Base-by-base conservation (phyloP, 1,139 yeast genomes). In the Yamadazyma triangularis region DNA sequence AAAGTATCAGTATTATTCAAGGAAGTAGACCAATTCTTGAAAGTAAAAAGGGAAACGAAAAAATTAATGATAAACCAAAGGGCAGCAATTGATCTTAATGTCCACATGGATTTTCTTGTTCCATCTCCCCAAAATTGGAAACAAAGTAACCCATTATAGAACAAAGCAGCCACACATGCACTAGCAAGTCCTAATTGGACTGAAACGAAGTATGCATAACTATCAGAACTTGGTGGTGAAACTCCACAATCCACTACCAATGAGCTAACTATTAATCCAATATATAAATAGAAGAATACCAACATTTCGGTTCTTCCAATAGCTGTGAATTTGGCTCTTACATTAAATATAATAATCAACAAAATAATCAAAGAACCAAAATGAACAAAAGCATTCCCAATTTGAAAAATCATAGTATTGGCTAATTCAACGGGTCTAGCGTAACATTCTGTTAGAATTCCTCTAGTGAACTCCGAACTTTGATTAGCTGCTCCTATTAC, bases 101-200 rank as follows among this genome's bases (percentile, higher is more conserved):
- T 52, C 60, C 77, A 61, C 67, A 85, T 70, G 2, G 95, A 78
- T 38, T 53, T 64, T 20, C 58, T 53, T 2, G 95, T 80, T 7
- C 96, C 96, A 55, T 91, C 97, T 58, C 88, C 96, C 93, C 95
- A 89, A 31, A 87, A 61, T 53, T 88, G 93, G 57, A 86, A 87
- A 25, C 91, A 88, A 16, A 88, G 57, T 7, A 91, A 51, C 5
- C 96, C 96, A 43, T 83, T 81, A 36, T 77, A 66, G 50, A 85
- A 60, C 35, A 89, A 58, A 28, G 83, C 60, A 62, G 80, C 68
- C 49, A 93, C 83, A 22, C 79, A 69, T 0, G 87, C 80, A 13
- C 88, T 77, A 0, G 83, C 72, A 13, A 84, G 46, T 0, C 93
- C 96, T 11, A 82, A 53, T 55, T 89, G 96, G 2, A 79, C 68